These are phyloP conservation scores for Aphanomyces euteiches DNA, from an alignment of 352 stramenopile genomes.

Conservation along the genomic window DNA sequence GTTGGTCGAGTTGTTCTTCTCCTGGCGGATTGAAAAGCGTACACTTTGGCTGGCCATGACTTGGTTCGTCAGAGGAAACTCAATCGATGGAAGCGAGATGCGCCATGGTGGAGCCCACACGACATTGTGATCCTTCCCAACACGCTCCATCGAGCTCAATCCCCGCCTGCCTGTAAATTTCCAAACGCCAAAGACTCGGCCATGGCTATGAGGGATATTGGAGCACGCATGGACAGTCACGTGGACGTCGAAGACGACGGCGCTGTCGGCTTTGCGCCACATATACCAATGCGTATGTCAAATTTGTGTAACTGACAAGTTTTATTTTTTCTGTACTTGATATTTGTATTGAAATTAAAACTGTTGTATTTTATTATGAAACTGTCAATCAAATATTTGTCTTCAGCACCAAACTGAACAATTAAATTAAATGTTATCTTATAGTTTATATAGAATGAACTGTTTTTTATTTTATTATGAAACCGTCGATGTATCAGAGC, in stretches of 20 bases:
- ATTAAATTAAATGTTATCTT: too few species aligned
- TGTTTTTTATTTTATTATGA: too few species aligned
- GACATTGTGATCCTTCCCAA: not conserved
- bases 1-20: conserved; percentile 23
- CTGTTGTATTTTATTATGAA: too few species aligned
- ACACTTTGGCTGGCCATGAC: conserved; percentile 24
- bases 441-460: too few species aligned
- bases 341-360: too few species aligned
- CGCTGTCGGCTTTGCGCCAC: too few species aligned
- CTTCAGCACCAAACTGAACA: too few species aligned
- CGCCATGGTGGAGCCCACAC: not conserved
- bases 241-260: conserved; percentile 35
- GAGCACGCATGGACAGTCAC: conserved; percentile 39
- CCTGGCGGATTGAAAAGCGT: conserved; percentile 38
- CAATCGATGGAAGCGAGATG: not conserved
- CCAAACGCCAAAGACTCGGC: conserved; percentile 43
- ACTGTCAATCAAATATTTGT: too few species aligned
- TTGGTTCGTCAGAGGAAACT: not conserved
- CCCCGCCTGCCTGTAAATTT: conserved; percentile 29
- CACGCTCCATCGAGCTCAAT: not conserved
- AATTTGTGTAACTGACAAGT: too few species aligned
- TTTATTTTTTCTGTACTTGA: too few species aligned
- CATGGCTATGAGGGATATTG: conserved; percentile 38
- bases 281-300: too few species aligned
- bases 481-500: too few species aligned